These are phyloP conservation scores for Taphrina populina DNA, from an alignment of 1,139 yeast species.

Conservation along the genomic window DNA sequence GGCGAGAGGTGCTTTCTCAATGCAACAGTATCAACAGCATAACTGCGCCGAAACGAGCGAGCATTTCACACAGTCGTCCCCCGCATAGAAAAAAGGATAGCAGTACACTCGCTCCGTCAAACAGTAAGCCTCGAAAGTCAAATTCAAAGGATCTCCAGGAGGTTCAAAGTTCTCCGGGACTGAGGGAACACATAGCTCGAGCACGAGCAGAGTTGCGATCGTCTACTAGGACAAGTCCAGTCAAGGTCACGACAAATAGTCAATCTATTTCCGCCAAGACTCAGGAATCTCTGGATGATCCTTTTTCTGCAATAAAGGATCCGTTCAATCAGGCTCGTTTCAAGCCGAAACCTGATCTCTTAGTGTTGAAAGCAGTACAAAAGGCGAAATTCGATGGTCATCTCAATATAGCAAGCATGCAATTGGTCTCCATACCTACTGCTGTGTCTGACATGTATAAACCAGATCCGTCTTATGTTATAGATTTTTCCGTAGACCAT, in stretches of 20 bases:
- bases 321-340: conserved; percentile 25
- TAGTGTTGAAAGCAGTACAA: conserved; percentile 5
- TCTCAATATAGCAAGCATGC: conserved; percentile 16
- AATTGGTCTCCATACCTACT: conserved; percentile 7
- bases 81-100: no score
- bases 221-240: conserved; percentile 2
- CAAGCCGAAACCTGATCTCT: background rate
- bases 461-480: conserved; percentile 30
- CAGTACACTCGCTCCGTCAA: no score
- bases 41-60: no score
- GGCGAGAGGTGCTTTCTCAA: no score
- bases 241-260: background rate
- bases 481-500: conserved; percentile 18
- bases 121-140: background rate
- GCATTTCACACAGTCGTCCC: no score
- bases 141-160: conserved; percentile 2
- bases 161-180: conserved; percentile 8
- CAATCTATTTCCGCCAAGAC: background rate
- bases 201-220: conserved; percentile 23
- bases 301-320: conserved; percentile 17
- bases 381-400: conserved; percentile 11
- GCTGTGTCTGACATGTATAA: conserved; percentile 25
- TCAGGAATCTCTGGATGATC: conserved; percentile 3
- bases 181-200: conserved; percentile 26
- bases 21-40: no score